phyloP scores from a whole-genome alignment of 1,284 basidiomycete species.

The Termitomyces sp. region DNA sequence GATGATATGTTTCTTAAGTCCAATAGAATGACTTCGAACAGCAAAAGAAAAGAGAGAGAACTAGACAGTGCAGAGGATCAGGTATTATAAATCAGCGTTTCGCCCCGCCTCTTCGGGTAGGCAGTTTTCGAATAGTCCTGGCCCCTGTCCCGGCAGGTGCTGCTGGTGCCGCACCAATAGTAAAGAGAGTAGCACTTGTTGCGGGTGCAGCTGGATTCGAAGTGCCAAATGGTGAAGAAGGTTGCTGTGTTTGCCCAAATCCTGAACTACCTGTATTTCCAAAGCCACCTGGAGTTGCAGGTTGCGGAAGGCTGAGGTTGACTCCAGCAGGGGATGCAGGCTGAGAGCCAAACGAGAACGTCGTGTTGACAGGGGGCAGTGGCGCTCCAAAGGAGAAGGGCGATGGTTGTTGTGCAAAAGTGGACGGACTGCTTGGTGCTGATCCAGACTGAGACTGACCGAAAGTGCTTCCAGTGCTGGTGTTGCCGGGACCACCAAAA shows the following conservation, averaged over 20 bases:
- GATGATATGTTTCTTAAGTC: background rate
- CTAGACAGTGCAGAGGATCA: constrained; percentile 6
- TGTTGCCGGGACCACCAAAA: constrained; percentile 37
- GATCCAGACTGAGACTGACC: constrained; percentile 38
- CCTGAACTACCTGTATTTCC: constrained; percentile 25
- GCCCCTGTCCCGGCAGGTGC: constrained; percentile 28
- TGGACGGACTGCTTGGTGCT: constrained; percentile 53
- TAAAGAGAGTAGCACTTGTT: constrained; percentile 43
- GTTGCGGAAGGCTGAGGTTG: constrained; percentile 31
- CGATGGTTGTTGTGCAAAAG: constrained; percentile 37
- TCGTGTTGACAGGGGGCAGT: constrained; percentile 23
- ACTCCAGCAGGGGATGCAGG: constrained; percentile 53
- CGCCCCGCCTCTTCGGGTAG: constrained; percentile 35
- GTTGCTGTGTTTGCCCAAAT: constrained; percentile 34
- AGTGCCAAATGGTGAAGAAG: constrained; percentile 38
- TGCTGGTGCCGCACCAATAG: constrained; percentile 49
- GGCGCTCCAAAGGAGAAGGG: constrained; percentile 39
- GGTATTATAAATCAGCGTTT: constrained; percentile 29
- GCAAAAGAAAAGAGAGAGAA: constrained; percentile 3
- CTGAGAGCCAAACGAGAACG: constrained; percentile 45
- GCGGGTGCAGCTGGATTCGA: constrained; percentile 30
- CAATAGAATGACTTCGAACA: constrained; percentile 8
- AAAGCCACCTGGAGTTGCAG: constrained; percentile 34
- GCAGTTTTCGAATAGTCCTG: constrained; percentile 52
- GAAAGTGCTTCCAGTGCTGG: constrained; percentile 37